Evolutionary conservation across 192 early-diverging fungal genomes (phyloP).

Genomic region (Umbelopsis sp.): DNA sequence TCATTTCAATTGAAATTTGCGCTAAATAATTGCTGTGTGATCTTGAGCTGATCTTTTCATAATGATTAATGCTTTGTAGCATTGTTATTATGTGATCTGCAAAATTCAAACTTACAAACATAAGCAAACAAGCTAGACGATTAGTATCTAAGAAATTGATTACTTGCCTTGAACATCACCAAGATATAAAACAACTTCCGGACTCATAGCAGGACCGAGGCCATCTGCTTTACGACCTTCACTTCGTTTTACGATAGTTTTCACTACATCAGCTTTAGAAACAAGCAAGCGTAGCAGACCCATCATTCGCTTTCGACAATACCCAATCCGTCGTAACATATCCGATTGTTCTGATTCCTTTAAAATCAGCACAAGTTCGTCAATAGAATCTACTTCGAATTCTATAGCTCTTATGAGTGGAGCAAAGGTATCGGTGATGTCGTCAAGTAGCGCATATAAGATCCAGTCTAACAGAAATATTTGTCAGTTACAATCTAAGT

Average conservation of each 20-base stretch:
- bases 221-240: conserved; percentile 26
- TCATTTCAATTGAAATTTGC: conserved; percentile 77
- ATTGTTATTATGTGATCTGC: conserved; percentile 78
- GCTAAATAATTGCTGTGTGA: conserved; percentile 79
- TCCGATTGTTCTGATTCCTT: conserved; percentile 86
- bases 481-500: background rate
- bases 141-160: background rate
- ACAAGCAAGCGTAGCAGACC: conserved; percentile 66
- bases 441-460: conserved; percentile 94
- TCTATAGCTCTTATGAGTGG: conserved; percentile 87
- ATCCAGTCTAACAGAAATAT: conserved; percentile 80
- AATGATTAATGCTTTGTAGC: conserved; percentile 76
- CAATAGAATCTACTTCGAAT: conserved; percentile 93
- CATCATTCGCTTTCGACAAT: conserved; percentile 73
- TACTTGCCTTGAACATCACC: conserved; percentile 71
- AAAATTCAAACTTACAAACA: background rate
- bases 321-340: conserved; percentile 78
- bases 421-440: conserved; percentile 91
- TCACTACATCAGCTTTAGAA: conserved; percentile 77
- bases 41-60: conserved; percentile 70
- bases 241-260: conserved; percentile 72
- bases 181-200: conserved; percentile 74
- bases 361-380: conserved; percentile 92
- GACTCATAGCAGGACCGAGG: conserved; percentile 24
- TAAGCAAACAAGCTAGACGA: background rate